A percentile compares a stretch with the other conserved stretches of the same genome.
phyloP scores from a whole-genome alignment of 2,329 filamentous ascomycete species.

The Pyricularia sp. region DNA sequence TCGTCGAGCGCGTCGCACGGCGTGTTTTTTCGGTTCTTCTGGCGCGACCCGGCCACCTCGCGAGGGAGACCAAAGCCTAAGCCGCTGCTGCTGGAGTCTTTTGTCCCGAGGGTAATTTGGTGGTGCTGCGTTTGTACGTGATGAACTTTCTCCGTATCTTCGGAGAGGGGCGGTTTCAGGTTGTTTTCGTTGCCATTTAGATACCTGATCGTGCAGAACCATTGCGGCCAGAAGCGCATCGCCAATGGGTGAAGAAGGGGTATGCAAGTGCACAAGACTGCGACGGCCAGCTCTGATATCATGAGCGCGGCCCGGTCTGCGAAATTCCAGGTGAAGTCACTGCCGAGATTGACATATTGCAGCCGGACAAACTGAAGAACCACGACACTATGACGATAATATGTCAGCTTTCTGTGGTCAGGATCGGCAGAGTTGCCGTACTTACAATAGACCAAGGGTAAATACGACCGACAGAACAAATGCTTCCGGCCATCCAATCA shows the following conservation, averaged over 20 bases:
- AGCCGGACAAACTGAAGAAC: conserved; percentile 2
- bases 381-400: neutral
- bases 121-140: neutral
- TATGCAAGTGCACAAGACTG: conserved; percentile 1
- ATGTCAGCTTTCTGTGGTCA: neutral
- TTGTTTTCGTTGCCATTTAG: neutral
- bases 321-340: conserved; percentile 1
- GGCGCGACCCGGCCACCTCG: neutral
- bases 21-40: neutral
- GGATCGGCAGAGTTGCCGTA: neutral
- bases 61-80: neutral
- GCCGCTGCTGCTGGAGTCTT: neutral
- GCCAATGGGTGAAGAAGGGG: conserved; percentile 2
- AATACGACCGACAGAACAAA: neutral
- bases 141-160: neutral
- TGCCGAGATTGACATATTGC: neutral
- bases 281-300: conserved; percentile 1
- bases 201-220: neutral
- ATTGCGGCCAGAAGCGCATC: neutral
- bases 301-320: conserved; percentile 2
- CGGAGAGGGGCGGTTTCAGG: neutral
- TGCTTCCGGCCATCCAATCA: neutral
- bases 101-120: neutral
- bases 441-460: conserved; percentile 2
- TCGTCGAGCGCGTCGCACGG: neutral